Percentiles rank a stretch among this genome's conserved stretches.
Conservation (phyloP, 805 yeast species). For the Nakazawaea ernobii region DNA sequence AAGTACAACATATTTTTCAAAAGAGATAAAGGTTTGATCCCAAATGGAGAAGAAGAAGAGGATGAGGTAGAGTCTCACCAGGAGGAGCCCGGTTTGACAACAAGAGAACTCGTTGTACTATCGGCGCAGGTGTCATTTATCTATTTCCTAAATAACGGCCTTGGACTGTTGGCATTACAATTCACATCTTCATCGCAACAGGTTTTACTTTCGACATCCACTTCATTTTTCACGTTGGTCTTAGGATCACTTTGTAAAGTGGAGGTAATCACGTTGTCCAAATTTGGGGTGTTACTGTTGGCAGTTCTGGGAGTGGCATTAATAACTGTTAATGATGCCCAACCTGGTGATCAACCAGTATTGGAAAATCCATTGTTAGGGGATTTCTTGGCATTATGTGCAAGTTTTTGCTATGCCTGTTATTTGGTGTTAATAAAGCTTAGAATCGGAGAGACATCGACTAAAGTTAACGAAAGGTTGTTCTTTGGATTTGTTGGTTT, state of each 20-base stretch:
- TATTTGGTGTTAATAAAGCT: conserved; percentile 38
- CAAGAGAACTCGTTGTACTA: conserved; percentile 27
- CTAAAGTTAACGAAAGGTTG: conserved; percentile 38
- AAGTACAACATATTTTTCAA: neutral
- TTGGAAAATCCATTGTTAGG: conserved; percentile 35
- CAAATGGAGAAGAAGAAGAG: neutral
- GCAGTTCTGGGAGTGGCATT: conserved; percentile 42
- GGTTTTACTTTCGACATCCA: conserved; percentile 44
- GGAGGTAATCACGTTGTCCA: conserved; percentile 36
- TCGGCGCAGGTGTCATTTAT: conserved; percentile 35
- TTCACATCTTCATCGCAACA: conserved; percentile 50
- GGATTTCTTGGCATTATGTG: conserved; percentile 36
- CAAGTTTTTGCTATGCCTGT: conserved; percentile 41
- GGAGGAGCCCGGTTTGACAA: conserved; percentile 12
- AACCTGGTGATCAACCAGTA: neutral
- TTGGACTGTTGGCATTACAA: conserved; percentile 35
- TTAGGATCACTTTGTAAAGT: conserved; percentile 35
- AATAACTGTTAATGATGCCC: conserved; percentile 31
- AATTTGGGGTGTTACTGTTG: conserved; percentile 35
- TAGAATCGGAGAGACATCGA: conserved; percentile 37
- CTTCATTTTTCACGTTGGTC: conserved; percentile 44
- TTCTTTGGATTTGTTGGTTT: conserved; percentile 44
- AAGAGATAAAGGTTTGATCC: neutral
- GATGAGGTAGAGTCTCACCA: neutral
- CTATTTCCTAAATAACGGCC: conserved; percentile 35